Percentiles rank a stretch among this genome's conserved stretches.
phyloP scores from a whole-genome alignment of 1,139 yeast genomes.

The Meyerozyma smithsonii region DNA sequence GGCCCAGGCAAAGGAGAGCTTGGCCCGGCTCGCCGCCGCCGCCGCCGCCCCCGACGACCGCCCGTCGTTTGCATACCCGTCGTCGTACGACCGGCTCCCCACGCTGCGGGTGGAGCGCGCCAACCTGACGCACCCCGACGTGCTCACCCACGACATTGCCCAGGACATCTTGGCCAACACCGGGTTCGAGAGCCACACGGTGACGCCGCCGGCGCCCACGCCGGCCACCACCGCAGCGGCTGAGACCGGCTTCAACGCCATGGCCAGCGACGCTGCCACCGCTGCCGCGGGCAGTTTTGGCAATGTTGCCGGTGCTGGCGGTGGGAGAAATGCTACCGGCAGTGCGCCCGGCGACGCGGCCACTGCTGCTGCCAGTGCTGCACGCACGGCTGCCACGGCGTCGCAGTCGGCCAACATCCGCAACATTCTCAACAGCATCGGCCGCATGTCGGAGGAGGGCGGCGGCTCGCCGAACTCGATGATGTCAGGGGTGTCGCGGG shows the following conservation, averaged over 20 bases:
- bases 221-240: background rate
- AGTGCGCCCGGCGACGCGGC: background rate
- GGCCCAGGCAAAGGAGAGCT: slow-evolving; percentile 24
- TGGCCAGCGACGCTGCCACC: background rate
- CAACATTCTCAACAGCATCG: background rate
- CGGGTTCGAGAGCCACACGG: slow-evolving; percentile 20
- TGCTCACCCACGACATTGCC: slow-evolving; percentile 36
- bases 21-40: slow-evolving; percentile 21
- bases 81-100: slow-evolving; percentile 23
- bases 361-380: background rate
- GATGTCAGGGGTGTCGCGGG: slow-evolving; percentile 2
- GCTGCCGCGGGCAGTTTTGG: background rate
- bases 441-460: background rate
- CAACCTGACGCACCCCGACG: slow-evolving; percentile 32
- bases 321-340: background rate
- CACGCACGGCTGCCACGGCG: background rate
- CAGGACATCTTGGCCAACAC: slow-evolving; percentile 32
- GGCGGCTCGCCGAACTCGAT: background rate
- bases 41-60: slow-evolving; percentile 26
- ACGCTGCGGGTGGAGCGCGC: slow-evolving; percentile 28
- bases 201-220: background rate
- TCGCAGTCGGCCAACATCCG: background rate
- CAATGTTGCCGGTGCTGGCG: background rate
- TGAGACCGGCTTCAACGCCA: slow-evolving; percentile 1
- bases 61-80: slow-evolving; percentile 26